phyloP scores from a whole-genome alignment of 352 stramenopile genomes.

The Phytophthora colocasiae region DNA sequence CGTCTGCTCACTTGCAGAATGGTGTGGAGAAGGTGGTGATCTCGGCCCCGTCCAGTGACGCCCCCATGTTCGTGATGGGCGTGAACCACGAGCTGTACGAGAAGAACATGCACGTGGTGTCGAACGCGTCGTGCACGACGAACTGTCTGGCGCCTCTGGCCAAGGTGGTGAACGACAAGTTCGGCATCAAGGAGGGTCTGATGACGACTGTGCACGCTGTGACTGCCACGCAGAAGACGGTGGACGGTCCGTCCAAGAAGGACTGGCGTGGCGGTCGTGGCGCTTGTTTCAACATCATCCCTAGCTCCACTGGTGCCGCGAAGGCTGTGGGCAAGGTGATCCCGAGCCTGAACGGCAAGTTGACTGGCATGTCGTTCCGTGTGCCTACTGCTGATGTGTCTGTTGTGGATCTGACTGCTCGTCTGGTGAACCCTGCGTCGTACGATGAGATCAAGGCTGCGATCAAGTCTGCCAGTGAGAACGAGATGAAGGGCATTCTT shows the following conservation, averaged over 20 bases:
- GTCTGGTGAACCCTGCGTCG: conserved; percentile 89
- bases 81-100: conserved; percentile 98
- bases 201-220: conserved; percentile 95
- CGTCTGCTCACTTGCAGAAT: conserved; percentile 92
- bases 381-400: conserved; percentile 91
- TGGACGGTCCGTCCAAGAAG: conserved; percentile 98
- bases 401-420: conserved; percentile 90
- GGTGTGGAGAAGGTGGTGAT: conserved; percentile 98
- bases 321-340: conserved; percentile 99
- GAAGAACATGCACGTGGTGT: conserved; percentile 96
- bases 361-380: conserved; percentile 94
- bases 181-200: conserved; percentile 97
- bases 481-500: conserved; percentile 96
- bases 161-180: conserved; percentile 99
- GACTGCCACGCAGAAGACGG: conserved; percentile 92
- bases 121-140: conserved; percentile 99
- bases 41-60: conserved; percentile 98
- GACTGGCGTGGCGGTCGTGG: conserved; percentile 98
- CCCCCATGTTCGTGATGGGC: conserved; percentile 98
- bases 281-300: conserved; percentile 99
- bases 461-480: conserved; percentile 95
- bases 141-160: conserved; percentile 98
- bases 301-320: conserved; percentile 97
- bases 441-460: conserved; percentile 98
- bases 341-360: conserved; percentile 91